Evolutionary conservation across 129 eudicot species (phyloP), one percentile per base, ranked within the genome.

Genomic region (Arctium minus): DNA sequence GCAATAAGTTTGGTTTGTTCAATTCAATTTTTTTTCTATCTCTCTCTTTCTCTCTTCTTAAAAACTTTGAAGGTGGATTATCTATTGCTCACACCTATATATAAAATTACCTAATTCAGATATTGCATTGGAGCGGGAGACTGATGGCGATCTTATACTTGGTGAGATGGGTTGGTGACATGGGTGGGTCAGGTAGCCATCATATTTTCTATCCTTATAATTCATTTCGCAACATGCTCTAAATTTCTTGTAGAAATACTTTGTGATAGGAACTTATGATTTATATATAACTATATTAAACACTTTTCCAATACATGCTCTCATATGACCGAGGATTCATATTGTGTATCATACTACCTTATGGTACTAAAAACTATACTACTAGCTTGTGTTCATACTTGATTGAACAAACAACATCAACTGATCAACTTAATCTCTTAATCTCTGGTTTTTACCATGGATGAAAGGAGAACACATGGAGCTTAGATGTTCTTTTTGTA

Each of bases 81-180:
- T 79, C 6, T 70, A 12, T 39, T 53, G 12, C 65, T 73, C 62
- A 9, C 29, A 40, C 27, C 67, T 1, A 35, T 84, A 76, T 71
- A 22, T 53, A 65, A 17, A 72, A 4, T 36, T 50, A 73, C 30
- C 62, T 15, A 35, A 48, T 78, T 22, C 85, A 93, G 98, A 91
- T 85, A 27, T 93, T 81, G 97, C 97, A 13, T 46, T 90, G 92
- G 99, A 93, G 91, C 88, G 99, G 33, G 99, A 96, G 82, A 89
- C 85, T 44, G 97, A 89, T 62, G 98, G 98, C 71, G 99, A 92
- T 83, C 97, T 96, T 82, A 79, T 96, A 70, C 98, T 92, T 70
- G 93, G 86, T 78, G 99, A 96, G 87, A 93, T 96, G 99, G 27
- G 27, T 22, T 22, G 27, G 27, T 22, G 27, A 22, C 27, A 22